A percentile compares a stretch with the other conserved stretches of the same genome.
These are phyloP conservation scores for Auriscalpium vulgare DNA, from an alignment of 768 basidiomycete genomes.

Conservation along the genomic window DNA sequence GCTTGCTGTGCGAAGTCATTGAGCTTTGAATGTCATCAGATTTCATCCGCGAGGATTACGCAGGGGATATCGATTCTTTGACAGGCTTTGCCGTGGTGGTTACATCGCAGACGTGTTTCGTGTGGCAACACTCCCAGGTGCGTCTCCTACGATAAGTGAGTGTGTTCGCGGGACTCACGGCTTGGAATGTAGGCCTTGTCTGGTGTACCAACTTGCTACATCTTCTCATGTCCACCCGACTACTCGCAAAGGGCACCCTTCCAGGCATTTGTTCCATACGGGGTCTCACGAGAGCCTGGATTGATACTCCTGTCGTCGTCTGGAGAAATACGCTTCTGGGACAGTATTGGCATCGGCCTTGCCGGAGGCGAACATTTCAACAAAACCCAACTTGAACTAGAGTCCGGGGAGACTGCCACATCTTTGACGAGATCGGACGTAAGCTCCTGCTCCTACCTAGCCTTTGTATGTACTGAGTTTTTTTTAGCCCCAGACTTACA, in stretches of 20 bases:
- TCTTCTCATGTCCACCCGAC: slow-evolving; percentile 59
- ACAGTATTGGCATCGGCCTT: slow-evolving; percentile 75
- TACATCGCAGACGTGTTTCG: slow-evolving; percentile 68
- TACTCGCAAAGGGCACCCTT: slow-evolving; percentile 45
- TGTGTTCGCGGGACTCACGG: neutral
- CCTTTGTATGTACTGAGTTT: neutral
- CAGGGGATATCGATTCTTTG: slow-evolving; percentile 60
- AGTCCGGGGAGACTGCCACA: slow-evolving; percentile 51
- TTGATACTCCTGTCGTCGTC: slow-evolving; percentile 67
- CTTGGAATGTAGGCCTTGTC: slow-evolving; percentile 39
- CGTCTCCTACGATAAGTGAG: slow-evolving; percentile 4
- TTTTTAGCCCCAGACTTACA: slow-evolving; percentile 52
- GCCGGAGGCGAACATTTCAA: slow-evolving; percentile 69
- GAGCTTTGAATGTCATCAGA: slow-evolving; percentile 31
- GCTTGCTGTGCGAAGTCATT: neutral
- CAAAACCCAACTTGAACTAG: slow-evolving; percentile 40
- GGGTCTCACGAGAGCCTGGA: slow-evolving; percentile 72
- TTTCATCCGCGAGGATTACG: slow-evolving; percentile 58
- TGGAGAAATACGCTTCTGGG: slow-evolving; percentile 82
- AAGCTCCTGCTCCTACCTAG: slow-evolving; percentile 19
- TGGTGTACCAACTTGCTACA: slow-evolving; percentile 75
- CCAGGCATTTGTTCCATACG: slow-evolving; percentile 55
- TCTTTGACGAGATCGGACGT: slow-evolving; percentile 62
- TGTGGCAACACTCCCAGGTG: slow-evolving; percentile 76
- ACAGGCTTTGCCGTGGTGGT: slow-evolving; percentile 72